Percentiles rank a stretch among this genome's conserved stretches.
phyloP scores from a whole-genome alignment of 768 basidiomycete genomes.

The Tylopilus intermedius region DNA sequence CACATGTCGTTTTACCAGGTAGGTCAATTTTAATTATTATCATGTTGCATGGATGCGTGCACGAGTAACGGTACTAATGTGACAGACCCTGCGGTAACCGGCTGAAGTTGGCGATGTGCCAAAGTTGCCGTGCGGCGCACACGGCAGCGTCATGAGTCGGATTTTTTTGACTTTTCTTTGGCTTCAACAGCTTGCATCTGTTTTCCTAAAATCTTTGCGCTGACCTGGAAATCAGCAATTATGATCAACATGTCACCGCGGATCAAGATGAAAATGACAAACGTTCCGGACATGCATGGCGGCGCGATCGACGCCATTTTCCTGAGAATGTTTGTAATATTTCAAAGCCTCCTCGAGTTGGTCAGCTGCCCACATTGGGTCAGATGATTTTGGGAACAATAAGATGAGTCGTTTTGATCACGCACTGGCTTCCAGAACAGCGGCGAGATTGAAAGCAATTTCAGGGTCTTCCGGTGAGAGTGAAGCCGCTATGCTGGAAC shows the following conservation, averaged over 20 bases:
- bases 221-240: constrained; percentile 46
- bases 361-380: constrained; percentile 49
- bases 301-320: constrained; percentile 76
- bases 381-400: constrained; percentile 34
- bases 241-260: constrained; percentile 14
- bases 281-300: constrained; percentile 82
- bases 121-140: neutral
- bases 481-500: constrained; percentile 69
- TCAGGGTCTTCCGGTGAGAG: constrained; percentile 86
- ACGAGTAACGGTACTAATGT: constrained; percentile 7
- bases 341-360: constrained; percentile 74
- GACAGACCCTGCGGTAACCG: constrained; percentile 13
- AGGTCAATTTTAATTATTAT: constrained; percentile 13
- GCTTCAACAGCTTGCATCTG: constrained; percentile 38
- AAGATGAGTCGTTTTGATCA: constrained; percentile 25
- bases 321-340: constrained; percentile 76
- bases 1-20: constrained; percentile 6
- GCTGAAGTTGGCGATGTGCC: constrained; percentile 3
- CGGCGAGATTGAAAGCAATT: constrained; percentile 87
- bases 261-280: constrained; percentile 22
- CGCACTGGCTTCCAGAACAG: constrained; percentile 85
- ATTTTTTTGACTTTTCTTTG: constrained; percentile 29
- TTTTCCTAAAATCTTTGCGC: constrained; percentile 73
- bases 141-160: constrained; percentile 23
- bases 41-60: constrained; percentile 6